Evolutionary conservation across 306 rosid species (phyloP), one percentile per base, ranked within the genome.

Genomic region (Leucaena leucocephala): DNA sequence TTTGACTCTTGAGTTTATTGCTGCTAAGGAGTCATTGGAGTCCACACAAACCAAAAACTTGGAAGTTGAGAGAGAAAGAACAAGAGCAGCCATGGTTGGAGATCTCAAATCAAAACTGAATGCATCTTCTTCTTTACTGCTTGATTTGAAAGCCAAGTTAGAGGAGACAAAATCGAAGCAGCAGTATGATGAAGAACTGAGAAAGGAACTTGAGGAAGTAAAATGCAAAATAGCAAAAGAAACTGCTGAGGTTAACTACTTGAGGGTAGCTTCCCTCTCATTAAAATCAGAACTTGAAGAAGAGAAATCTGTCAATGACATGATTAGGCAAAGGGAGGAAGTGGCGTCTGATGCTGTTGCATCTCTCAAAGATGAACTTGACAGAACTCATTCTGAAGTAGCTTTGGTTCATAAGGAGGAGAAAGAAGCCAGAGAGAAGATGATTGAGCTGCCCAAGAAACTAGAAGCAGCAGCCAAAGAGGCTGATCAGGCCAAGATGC

Each of bases 261-360:
- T 90, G 82, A 90, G 77, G 82, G 87, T 73, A 77, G 92, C 92
- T 14, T 84, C 91, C 38, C 40, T 77, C 2, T 81, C 95, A 27
- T 84, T 90, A 27, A 85, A 82, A 66, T 77, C 80, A 17, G 84
- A 90, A 80, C 88, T 90, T 74, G 92, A 87, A 76, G 76, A 68
- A 46, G 87, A 90, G 88, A 90, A 86, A 82, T 85, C 86, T 5
- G 87, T 81, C 74, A 85, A 84, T 68, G 78, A 82, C 43, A 74
- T 86, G 59, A 72, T 90, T 40, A 55, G 72, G 68, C 88, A 87
- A 82, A 87, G 91, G 81, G 92, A 90, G 82, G 88, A 89, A 87
- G 88, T 87, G 90, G 90, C 95, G 36, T 82, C 88, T 22, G 83
- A 83, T 44, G 86, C 91, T 48, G 92, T 88, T 49, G 84, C 91